Base-by-base conservation (phyloP, 345 rosid genomes). In the Geranium brycei region DNA sequence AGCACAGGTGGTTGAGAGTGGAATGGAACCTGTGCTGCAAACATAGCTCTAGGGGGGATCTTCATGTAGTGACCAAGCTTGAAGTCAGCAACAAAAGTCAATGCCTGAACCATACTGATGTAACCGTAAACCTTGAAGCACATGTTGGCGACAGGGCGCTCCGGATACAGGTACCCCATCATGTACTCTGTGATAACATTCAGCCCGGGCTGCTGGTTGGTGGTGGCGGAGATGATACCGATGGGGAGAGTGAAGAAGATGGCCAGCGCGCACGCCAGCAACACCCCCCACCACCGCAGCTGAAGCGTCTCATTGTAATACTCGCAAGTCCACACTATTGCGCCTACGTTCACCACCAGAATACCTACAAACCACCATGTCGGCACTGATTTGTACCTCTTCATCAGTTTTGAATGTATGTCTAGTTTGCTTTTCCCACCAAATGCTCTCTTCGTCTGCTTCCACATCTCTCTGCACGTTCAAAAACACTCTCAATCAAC, bases 41-140 rank as follows among this genome's bases (percentile, higher is more conserved):
- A 84, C 93, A 87, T 87, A 4, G 85, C 66, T 74, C 82, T 70
- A 1, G 93, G 93, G 2, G 87, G 93, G 57, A 87, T 87, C 77
- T 87, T 84, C 93, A 82, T 87, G 81, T 87, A 87, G 67, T 79
- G 88, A 11, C 88, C 93, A 17, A 82, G 85, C 70, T 87, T 87
- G 51, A 87, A 87, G 73, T 87, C 93, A 3, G 58, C 32, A 7
- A 87, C 55, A 60, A 87, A 87, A 47, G 80, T 75, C 16, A 87
- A 64, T 58, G 82, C 93, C 66, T 87, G 93, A 64, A 55, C 17
- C 90, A 84, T 82, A 72, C 88, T 87, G 38, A 87, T 82, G 71
- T 82, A 87, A 63, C 90, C 93, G 51, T 84, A 87, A 11, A 79
- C 85, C 76, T 87, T 87, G 81, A 87, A 87, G 75, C 87, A 82